Base-by-base conservation (phyloP, 2,329 filamentous ascomycete genomes). In the Monilinia laxa region DNA sequence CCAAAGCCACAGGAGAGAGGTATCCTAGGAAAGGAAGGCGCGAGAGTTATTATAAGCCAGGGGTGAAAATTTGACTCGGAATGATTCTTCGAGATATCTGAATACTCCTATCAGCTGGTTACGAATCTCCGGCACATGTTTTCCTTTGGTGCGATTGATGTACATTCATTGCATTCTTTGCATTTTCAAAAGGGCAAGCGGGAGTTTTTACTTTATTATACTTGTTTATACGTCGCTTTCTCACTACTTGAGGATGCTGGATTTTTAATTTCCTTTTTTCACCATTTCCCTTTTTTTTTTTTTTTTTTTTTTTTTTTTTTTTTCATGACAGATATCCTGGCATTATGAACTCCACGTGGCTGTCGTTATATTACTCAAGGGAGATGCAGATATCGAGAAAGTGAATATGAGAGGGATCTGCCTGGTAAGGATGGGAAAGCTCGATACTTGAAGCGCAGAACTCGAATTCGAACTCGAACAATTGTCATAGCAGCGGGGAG, bases 1-100 rank as follows among this genome's bases (percentile, higher is more conserved):
- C 95, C 95, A 1, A 97, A 97, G 80, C 93, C 93, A 35, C 94
- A 92, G 77, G 93, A 98, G 80, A 86, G 92, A 65, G 95, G 95
- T 67, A 93, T 99, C 10, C 77, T 99, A 67, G 95, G 95, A 67
- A 98, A 98, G 76, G 93, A 98, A 77, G 95, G 95, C 20, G 93
- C 95, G 14, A 85, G 95, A 76, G 89, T 92, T 70, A 85, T 94
- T 66, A 90, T 94, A 75, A 88, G 86, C 60, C 73, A 68, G 14
- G 63, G 63, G 23, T 65, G 63, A 65, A 60, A n/a, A 4, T 12
- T 10, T 23, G 28, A 51, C 38, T 60, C 57, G 14, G 28, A 38
- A 60, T 35, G 28, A 60, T 60, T 60, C 57, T 18, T 49, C 31
- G 42, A 25, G n/a, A 60, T n/a, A 51, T 51, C 47, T 18, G 45